These are phyloP conservation scores for Aspergillus transmontanensis DNA, from an alignment of 2,329 filamentous ascomycete species.

Conservation along the genomic window DNA sequence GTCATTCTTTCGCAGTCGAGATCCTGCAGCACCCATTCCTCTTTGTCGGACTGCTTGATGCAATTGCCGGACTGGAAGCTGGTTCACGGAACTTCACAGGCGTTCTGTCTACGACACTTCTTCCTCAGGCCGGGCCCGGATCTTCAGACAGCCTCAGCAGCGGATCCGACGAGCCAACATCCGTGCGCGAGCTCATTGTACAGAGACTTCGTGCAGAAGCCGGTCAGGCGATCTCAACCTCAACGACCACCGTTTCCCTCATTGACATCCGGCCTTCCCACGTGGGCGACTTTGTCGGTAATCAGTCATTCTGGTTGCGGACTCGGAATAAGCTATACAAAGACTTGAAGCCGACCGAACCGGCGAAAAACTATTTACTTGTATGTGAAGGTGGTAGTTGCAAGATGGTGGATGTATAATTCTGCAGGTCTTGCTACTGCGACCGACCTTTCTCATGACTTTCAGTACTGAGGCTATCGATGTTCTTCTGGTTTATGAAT, in stretches of 20 bases:
- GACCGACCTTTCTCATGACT: not conserved
- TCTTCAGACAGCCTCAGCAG: conserved; percentile 19
- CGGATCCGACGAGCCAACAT: conserved; percentile 26
- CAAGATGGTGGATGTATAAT: conserved; percentile 37
- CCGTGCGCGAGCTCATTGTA: conserved; percentile 32
- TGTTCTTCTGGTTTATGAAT: not conserved
- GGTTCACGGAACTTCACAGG: conserved; percentile 66
- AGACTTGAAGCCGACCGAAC: conserved; percentile 36
- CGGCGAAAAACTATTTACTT: conserved; percentile 42
- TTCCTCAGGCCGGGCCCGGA: conserved; percentile 11
- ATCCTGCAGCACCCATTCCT: conserved; percentile 91
- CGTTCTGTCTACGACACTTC: conserved; percentile 46
- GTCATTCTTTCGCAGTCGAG: conserved; percentile 86
- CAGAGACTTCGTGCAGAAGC: conserved; percentile 38
- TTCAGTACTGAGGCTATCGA: not conserved
- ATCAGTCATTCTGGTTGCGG: conserved; percentile 42
- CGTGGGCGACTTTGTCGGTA: conserved; percentile 35
- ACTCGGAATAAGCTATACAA: conserved; percentile 40
- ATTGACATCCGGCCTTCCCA: conserved; percentile 40
- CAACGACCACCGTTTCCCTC: conserved; percentile 35
- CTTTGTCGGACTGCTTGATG: conserved; percentile 77
- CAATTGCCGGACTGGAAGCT: conserved; percentile 73
- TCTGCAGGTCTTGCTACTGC: not conserved
- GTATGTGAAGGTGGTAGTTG: conserved; percentile 43
- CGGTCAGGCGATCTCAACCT: conserved; percentile 34